Evolutionary conservation across 371 early-diverging fungal species (phyloP).

Genomic region (Conidiobolus incongruus): DNA sequence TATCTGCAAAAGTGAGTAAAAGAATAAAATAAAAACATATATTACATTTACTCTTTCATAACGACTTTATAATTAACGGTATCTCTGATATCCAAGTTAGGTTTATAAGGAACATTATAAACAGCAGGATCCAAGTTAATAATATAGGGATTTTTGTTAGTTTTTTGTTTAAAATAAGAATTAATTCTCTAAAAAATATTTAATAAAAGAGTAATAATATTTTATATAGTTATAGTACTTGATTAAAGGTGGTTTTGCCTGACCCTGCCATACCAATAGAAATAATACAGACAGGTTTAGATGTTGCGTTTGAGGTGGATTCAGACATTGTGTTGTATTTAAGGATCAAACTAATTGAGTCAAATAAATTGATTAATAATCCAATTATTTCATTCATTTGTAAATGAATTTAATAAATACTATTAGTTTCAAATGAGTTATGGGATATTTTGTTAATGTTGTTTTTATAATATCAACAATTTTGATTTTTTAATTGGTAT

Average conservation of each 20-base stretch:
- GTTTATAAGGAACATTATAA: slow-evolving; percentile 67
- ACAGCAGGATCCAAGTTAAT: slow-evolving; percentile 99
- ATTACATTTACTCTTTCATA: slow-evolving; percentile 74
- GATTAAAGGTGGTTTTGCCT: slow-evolving; percentile 97
- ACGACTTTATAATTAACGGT: slow-evolving; percentile 97
- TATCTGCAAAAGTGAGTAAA: slow-evolving; percentile 19
- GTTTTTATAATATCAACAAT: too few relatives aligned
- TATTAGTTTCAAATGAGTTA: too few relatives aligned
- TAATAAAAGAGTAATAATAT: too few relatives aligned
- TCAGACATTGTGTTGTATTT: too few relatives aligned
- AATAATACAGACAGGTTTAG: slow-evolving; percentile 48
- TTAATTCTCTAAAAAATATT: slow-evolving; percentile 44
- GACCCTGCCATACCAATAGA: slow-evolving; percentile 98
- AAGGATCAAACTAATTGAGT: too few relatives aligned
- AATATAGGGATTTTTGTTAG: slow-evolving; percentile 61
- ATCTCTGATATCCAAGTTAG: slow-evolving; percentile 97
- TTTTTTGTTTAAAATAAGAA: slow-evolving; percentile 46
- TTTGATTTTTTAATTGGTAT: too few relatives aligned
- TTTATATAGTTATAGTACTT: slow-evolving; percentile 46
- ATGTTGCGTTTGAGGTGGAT: neutral
- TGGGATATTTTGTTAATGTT: too few relatives aligned
- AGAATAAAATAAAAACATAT: neutral
- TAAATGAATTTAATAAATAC: too few relatives aligned
- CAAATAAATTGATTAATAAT: too few relatives aligned
- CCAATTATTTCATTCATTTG: too few relatives aligned